A percentile compares a stretch with the other conserved stretches of the same genome.
Evolutionary conservation across 73 alveolate species (phyloP).

Genomic region (Paramecium caudatum): DNA sequence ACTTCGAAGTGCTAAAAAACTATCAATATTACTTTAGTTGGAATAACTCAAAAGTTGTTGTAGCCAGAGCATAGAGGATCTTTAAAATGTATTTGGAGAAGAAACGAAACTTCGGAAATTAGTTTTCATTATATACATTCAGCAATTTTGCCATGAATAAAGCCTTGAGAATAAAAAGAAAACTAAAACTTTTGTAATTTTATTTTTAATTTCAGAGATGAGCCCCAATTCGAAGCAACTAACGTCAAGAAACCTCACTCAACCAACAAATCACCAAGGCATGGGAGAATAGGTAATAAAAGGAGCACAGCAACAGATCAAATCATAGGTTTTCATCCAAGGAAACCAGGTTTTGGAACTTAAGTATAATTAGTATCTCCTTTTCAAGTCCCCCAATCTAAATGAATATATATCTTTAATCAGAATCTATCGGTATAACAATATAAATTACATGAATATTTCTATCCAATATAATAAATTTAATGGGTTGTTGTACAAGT

Average conservation of each 20-base stretch:
- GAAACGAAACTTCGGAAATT: not conserved
- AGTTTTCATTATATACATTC: slow-evolving; percentile 47
- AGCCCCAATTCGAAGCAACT: not conserved
- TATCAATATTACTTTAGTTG: slow-evolving; percentile 1
- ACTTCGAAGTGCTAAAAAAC: slow-evolving; percentile 7
- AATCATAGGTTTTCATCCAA: not conserved
- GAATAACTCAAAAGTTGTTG: slow-evolving; percentile 21
- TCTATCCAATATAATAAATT: no score
- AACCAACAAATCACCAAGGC: not conserved
- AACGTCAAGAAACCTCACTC: not conserved
- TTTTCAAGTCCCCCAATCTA: no score
- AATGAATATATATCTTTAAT: no score
- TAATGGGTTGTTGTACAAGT: slow-evolving; percentile 49
- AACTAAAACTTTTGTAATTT: not conserved
- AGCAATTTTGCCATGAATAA: slow-evolving; percentile 6
- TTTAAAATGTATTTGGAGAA: not conserved
- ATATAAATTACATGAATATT: no score
- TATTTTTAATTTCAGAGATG: not conserved
- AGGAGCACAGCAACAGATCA: not conserved
- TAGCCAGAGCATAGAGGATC: not conserved
- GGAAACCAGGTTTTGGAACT: not conserved
- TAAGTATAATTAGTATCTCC: no score
- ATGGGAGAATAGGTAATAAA: not conserved
- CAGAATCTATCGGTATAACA: no score
- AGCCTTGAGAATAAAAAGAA: slow-evolving; percentile 30